Base-by-base conservation (phyloP, 345 rosid species). In the Sonneratia alba region DNA sequence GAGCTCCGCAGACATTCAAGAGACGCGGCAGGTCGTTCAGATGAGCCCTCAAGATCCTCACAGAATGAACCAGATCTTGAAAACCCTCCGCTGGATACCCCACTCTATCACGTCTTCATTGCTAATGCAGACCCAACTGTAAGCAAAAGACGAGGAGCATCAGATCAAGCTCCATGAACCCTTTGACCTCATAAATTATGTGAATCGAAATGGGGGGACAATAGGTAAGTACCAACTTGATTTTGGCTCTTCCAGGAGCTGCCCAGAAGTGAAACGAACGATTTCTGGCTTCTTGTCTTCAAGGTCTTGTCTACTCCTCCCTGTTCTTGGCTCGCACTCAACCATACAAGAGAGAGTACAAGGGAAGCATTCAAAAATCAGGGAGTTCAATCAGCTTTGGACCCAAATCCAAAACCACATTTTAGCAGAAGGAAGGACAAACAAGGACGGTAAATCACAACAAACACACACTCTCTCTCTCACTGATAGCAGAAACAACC, bases 1-100 rank as follows among this genome's bases (percentile, higher is more conserved):
- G 70, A 53, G 70, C 78, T 38, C 78, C 70, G 38, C 59, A 75
- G 78, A 70, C 78, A 75, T 75, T 55, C 78, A 75, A 75, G 43
- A 42, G 66, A 34, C 16, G 36, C n/a, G 56, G 45, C 37, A 36
- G 71, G 19, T 19, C 56, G 65, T 64, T 34, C 70, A 21, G 42
- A 64, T 32, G 70, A 64, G 64, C 73, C 61, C 64, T 49, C 73
- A 71, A 70, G 64, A 71, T 68, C 63, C 73, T 73, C 43, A 55
- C 65, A 36, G 21, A 15, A 51, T 11, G 32, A 75, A 69, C 78
- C 78, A 75, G 78, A 75, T 75, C 78, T 70, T 40, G 71, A 70
- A 66, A 65, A 65, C 70, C 78, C 78, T 49, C 66, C 73, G 19
- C 56, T 11, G 43, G 51, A 22, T 24, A 16, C 65, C 43, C 21